phyloP scores from a whole-genome alignment of 2,329 filamentous ascomycete species.

The Phaeosphaeriaceae sp. region DNA sequence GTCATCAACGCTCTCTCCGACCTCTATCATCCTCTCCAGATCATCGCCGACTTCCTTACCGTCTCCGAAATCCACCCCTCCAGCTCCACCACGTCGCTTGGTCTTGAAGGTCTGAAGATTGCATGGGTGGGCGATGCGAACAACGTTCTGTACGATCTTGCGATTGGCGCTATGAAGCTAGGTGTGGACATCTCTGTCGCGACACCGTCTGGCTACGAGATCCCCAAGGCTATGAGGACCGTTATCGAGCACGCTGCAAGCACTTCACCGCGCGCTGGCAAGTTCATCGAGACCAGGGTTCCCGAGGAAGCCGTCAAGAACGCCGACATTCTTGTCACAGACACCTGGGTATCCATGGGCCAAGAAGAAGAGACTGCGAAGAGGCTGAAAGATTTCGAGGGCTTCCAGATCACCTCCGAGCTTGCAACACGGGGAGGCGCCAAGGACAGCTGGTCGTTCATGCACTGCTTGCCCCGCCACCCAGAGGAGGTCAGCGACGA shows the following conservation, averaged over 20 bases:
- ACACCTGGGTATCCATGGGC: constrained; percentile 99
- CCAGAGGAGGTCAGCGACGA: constrained; percentile 92
- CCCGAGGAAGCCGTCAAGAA: constrained; percentile 86
- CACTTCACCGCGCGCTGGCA: constrained; percentile 64
- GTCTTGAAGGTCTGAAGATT: constrained; percentile 83
- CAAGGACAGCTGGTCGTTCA: constrained; percentile 92
- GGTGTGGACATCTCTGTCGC: constrained; percentile 88
- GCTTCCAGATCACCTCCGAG: constrained; percentile 90
- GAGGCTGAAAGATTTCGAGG: constrained; percentile 80
- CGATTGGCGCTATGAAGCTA: constrained; percentile 84
- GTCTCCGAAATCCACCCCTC: constrained; percentile 78
- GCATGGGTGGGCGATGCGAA: constrained; percentile 98
- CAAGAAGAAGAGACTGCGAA: constrained; percentile 85
- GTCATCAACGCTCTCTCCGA: constrained; percentile 74
- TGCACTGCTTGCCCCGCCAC: constrained; percentile 96
- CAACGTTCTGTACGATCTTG: constrained; percentile 94
- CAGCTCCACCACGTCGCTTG: constrained; percentile 59
- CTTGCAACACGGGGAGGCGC: constrained; percentile 85
- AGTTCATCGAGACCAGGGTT: constrained; percentile 74
- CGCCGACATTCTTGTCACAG: constrained; percentile 90
- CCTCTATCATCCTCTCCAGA: constrained; percentile 92
- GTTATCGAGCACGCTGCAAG: constrained; percentile 72
- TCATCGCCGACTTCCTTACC: constrained; percentile 91
- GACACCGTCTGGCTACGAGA: constrained; percentile 83
- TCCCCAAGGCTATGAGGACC: constrained; percentile 75